Conservation (phyloP, 257 asterid species). For the Haberlea rhodopensis region DNA sequence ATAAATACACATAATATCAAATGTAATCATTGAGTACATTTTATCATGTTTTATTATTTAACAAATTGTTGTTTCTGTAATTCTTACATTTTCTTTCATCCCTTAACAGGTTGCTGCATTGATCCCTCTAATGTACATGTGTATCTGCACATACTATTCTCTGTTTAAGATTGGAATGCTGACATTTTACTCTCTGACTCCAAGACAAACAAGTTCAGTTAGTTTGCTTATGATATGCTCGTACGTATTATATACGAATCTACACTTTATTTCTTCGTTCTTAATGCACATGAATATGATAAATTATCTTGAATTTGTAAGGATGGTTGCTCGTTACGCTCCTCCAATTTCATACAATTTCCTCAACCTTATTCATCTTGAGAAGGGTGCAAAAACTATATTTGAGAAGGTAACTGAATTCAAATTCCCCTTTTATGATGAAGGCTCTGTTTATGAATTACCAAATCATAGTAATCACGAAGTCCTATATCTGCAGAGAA, state of each 20-base stretch:
- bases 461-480: constrained; percentile 17
- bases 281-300: constrained; percentile 6
- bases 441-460: background rate
- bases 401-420: constrained; percentile 55
- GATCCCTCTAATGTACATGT: constrained; percentile 83
- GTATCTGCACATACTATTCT: constrained; percentile 83
- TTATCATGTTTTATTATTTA: background rate
- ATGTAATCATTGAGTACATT: no score
- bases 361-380: constrained; percentile 70
- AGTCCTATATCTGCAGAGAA: constrained; percentile 48
- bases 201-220: constrained; percentile 81
- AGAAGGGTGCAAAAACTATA: constrained; percentile 49
- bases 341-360: constrained; percentile 81
- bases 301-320: constrained; percentile 25
- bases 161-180: constrained; percentile 81
- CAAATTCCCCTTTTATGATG: background rate
- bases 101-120: constrained; percentile 57
- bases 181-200: constrained; percentile 72
- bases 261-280: constrained; percentile 15
- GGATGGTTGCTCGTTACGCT: constrained; percentile 89
- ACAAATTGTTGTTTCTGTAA: background rate
- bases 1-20: no score
- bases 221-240: constrained; percentile 96
- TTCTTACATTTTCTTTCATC: constrained; percentile 17
- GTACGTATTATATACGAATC: constrained; percentile 38